Percentiles rank a stretch among this genome's conserved stretches.
Conservation (phyloP, 2,329 filamentous ascomycete species). For the Byssothecium circinans region DNA sequence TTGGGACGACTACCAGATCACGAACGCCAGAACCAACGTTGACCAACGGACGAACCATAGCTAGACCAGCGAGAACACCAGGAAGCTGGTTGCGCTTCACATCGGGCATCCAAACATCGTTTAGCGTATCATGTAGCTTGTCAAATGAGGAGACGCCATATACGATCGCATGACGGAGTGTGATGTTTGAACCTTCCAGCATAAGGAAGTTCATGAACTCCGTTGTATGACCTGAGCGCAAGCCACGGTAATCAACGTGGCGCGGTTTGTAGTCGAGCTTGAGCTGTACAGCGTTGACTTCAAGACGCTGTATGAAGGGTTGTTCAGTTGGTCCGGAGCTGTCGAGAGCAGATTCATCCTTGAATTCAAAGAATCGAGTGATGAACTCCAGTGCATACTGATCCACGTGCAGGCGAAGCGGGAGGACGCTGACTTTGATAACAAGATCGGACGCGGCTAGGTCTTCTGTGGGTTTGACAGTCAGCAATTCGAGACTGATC, state of each 20-base stretch:
- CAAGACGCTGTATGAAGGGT: slow-evolving; percentile 86
- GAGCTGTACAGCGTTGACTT: slow-evolving; percentile 80
- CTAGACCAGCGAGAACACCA: slow-evolving; percentile 82
- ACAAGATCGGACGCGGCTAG: slow-evolving; percentile 89
- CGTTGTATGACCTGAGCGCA: slow-evolving; percentile 89
- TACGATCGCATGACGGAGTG: slow-evolving; percentile 84
- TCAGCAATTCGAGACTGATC: slow-evolving; percentile 86
- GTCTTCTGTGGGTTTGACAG: slow-evolving; percentile 80
- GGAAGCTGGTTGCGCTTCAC: slow-evolving; percentile 87
- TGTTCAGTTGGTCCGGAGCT: slow-evolving; percentile 61
- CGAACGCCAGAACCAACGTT: slow-evolving; percentile 87
- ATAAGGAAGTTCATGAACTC: slow-evolving; percentile 99
- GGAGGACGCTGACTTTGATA: slow-evolving; percentile 74
- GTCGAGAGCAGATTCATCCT: slow-evolving; percentile 67
- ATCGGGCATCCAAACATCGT: slow-evolving; percentile 96
- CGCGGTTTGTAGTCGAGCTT: slow-evolving; percentile 98
- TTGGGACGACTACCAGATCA: slow-evolving; percentile 84
- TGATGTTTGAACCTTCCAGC: slow-evolving; percentile 84
- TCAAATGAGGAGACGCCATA: slow-evolving; percentile 93
- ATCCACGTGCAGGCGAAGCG: slow-evolving; percentile 89
- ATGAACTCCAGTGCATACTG: slow-evolving; percentile 98
- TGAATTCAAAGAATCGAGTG: slow-evolving; percentile 96
- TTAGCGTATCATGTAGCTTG: slow-evolving; percentile 82
- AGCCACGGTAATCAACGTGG: slow-evolving; percentile 89
- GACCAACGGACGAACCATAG: slow-evolving; percentile 84